These are phyloP conservation scores for Meyerozyma carpophila DNA, from an alignment of 1,139 yeast genomes.

Conservation along the genomic window DNA sequence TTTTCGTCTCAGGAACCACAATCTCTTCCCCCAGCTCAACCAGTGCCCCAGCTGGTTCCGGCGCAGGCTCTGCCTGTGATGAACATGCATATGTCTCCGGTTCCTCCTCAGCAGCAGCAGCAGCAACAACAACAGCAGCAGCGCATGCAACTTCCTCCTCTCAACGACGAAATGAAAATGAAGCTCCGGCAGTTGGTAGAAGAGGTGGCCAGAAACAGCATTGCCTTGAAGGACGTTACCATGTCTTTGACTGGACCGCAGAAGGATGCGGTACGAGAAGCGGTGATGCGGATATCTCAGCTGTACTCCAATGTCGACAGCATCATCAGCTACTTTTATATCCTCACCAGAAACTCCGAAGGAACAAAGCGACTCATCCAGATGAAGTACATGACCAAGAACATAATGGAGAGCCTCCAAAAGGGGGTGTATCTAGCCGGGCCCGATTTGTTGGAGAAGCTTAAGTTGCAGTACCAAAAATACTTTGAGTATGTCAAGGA, in stretches of 20 bases:
- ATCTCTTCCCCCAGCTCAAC: conserved; percentile 3
- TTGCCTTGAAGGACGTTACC: conserved; percentile 63
- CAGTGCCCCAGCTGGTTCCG: conserved; percentile 9
- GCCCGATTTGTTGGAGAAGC: conserved; percentile 64
- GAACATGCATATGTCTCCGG: conserved; percentile 1
- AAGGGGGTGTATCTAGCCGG: conserved; percentile 60
- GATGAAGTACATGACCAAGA: conserved; percentile 73
- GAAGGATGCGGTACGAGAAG: conserved; percentile 55
- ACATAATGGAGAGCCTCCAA: conserved; percentile 63
- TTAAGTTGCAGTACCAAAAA: conserved; percentile 66
- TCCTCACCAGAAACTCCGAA: conserved; percentile 65
- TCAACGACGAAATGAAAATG: conserved; percentile 40
- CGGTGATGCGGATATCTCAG: conserved; percentile 54
- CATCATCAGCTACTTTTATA: conserved; percentile 70
- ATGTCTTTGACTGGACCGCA: conserved; percentile 46
- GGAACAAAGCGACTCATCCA: conserved; percentile 75
- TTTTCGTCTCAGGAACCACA: conserved; percentile 10
- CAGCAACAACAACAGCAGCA: conserved; percentile 6
- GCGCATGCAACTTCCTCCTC: conserved; percentile 24
- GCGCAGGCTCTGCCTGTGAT: conserved; percentile 4
- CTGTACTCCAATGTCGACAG: conserved; percentile 68
- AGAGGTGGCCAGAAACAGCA: conserved; percentile 64
- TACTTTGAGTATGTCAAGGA: conserved; percentile 69
- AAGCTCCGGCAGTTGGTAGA: conserved; percentile 59
- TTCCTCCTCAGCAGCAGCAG: conserved; percentile 7